These are phyloP conservation scores for Colletotrichum magnum DNA, from an alignment of 2,329 filamentous ascomycete genomes.

Conservation along the genomic window DNA sequence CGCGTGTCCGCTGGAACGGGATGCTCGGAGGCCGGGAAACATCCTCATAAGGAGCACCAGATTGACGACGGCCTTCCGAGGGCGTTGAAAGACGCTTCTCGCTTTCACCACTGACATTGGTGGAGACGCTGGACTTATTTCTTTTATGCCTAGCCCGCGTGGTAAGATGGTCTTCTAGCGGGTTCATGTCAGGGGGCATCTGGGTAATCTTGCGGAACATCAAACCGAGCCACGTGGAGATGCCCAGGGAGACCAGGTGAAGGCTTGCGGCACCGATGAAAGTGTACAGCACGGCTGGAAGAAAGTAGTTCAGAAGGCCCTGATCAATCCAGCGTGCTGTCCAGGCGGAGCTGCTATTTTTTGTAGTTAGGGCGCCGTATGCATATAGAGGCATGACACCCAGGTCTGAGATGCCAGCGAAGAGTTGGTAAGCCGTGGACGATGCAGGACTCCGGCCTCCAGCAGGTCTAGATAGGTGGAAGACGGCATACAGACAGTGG, in stretches of 20 bases:
- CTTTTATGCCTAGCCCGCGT: constrained; percentile 81
- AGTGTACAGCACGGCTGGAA: constrained; percentile 77
- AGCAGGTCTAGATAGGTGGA: constrained; percentile 81
- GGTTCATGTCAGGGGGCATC: constrained; percentile 95
- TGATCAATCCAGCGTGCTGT: constrained; percentile 74
- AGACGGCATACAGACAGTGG: constrained; percentile 83
- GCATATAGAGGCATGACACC: constrained; percentile 68
- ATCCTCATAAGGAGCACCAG: constrained; percentile 60
- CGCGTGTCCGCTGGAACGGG: constrained; percentile 85
- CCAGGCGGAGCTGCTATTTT: constrained; percentile 70
- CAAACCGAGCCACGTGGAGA: constrained; percentile 82
- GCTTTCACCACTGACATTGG: constrained; percentile 57
- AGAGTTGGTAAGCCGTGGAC: constrained; percentile 90
- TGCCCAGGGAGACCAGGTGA: constrained; percentile 77
- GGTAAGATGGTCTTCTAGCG: constrained; percentile 88
- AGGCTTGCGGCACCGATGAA: constrained; percentile 75
- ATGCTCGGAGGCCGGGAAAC: constrained; percentile 69
- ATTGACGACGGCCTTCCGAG: constrained; percentile 58
- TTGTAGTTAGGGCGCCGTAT: constrained; percentile 65
- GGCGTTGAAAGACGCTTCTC: constrained; percentile 73
- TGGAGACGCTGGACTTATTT: constrained; percentile 73
- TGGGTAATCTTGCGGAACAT: constrained; percentile 86
- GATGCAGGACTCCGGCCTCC: constrained; percentile 82
- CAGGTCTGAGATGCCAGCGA: constrained; percentile 81
- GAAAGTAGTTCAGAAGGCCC: constrained; percentile 70